phyloP scores from a whole-genome alignment of 805 yeast species.

The Lachancea kluyveri region DNA sequence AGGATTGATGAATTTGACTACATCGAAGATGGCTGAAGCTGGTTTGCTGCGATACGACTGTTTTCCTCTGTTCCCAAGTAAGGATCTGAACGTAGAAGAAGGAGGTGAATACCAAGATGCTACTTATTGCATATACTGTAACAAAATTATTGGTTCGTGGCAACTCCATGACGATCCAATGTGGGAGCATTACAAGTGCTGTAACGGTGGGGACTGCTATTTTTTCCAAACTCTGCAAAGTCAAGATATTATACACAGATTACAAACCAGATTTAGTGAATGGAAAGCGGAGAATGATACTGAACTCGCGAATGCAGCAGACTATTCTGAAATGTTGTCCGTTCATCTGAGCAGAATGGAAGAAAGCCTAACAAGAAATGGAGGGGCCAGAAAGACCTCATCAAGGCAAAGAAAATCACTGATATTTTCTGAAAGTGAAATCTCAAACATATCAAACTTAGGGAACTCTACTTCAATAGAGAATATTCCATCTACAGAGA shows the following conservation, averaged over 20 bases:
- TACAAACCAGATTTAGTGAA: constrained; percentile 1
- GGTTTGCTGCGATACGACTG: constrained; percentile 49
- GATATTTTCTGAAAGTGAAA: constrained; percentile 1
- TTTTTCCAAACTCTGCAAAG: constrained; percentile 14
- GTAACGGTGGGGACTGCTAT: constrained; percentile 19
- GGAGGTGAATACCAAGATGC: constrained; percentile 40
- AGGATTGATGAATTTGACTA: constrained; percentile 10
- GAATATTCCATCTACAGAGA: not conserved
- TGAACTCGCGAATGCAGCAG: constrained; percentile 2
- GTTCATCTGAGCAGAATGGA: constrained; percentile 3
- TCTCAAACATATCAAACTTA: no score
- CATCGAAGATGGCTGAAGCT: constrained; percentile 40
- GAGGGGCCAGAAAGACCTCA: constrained; percentile 4
- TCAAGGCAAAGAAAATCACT: constrained; percentile 8
- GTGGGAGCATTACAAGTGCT: constrained; percentile 37
- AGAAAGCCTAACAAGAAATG: constrained; percentile 1
- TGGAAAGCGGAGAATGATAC: not conserved
- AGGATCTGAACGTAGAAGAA: no score
- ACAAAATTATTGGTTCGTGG: constrained; percentile 54
- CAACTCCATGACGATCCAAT: constrained; percentile 44
- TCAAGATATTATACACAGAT: not conserved
- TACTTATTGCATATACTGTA: constrained; percentile 55
- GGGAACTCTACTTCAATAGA: no score
- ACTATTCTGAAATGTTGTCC: constrained; percentile 5
- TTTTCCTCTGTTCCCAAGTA: constrained; percentile 1